phyloP scores from a whole-genome alignment of 140 eudicot genomes.

The Erigeron philadelphicus region DNA sequence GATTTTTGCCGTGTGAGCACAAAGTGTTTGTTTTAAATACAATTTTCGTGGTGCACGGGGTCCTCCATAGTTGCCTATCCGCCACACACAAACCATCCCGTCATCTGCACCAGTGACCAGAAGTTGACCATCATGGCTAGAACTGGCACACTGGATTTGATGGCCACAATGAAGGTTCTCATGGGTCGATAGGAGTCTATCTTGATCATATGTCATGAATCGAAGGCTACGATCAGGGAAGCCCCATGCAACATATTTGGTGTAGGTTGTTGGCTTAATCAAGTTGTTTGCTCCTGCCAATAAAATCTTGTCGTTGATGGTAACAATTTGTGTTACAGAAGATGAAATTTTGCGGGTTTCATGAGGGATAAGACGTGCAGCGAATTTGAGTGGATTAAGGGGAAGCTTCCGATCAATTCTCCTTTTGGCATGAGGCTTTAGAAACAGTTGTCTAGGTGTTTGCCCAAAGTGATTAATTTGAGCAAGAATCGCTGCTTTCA shows the following conservation, averaged over 20 bases:
- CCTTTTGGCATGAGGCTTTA: constrained; percentile 72
- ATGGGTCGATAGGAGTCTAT: constrained; percentile 77
- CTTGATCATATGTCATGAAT: constrained; percentile 72
- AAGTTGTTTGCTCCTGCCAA: constrained; percentile 56
- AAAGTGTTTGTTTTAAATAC: constrained; percentile 56
- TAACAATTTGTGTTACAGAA: constrained; percentile 65
- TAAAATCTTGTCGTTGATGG: constrained; percentile 59
- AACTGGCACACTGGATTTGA: constrained; percentile 76
- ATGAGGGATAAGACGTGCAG: constrained; percentile 57
- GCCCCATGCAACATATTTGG: constrained; percentile 89
- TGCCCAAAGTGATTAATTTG: constrained; percentile 98
- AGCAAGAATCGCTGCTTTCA: constrained; percentile 98
- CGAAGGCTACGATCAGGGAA: constrained; percentile 84
- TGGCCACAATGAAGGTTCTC: constrained; percentile 88
- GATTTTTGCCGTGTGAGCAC: constrained; percentile 70
- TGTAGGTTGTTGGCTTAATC: constrained; percentile 68
- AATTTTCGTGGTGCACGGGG: constrained; percentile 50
- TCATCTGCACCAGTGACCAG: constrained; percentile 88
- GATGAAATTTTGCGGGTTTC: constrained; percentile 60
- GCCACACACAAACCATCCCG: constrained; percentile 79
- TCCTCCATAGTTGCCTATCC: constrained; percentile 52
- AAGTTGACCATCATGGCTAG: constrained; percentile 72
- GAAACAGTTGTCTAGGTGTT: constrained; percentile 82
- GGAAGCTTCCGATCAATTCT: constrained; percentile 52
- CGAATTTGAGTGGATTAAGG: constrained; percentile 60